Evolutionary conservation across 148 eudicot genomes (phyloP), one percentile per base, ranked within the genome.

Genomic region (Linanthus parryae): DNA sequence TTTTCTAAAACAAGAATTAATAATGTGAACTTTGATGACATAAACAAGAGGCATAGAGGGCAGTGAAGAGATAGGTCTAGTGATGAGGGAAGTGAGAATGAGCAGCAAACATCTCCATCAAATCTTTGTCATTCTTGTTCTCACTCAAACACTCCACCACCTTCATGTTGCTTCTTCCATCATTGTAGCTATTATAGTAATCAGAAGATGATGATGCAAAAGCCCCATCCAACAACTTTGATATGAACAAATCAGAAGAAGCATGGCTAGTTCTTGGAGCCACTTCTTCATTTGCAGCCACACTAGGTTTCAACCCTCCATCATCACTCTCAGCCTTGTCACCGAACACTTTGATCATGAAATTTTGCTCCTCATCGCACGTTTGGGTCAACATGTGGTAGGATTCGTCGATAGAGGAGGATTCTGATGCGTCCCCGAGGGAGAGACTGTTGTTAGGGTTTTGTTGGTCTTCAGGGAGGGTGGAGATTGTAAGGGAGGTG

Each of bases 61-160:
- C n/a, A n/a, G n/a, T n/a, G n/a, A n/a, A n/a, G n/a, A n/a, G n/a
- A n/a, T n/a, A n/a, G n/a, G n/a, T n/a, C n/a, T n/a, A n/a, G n/a
- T n/a, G n/a, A n/a, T n/a, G 48, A 46, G 69, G 56, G 42, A 43
- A 48, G 19, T 49, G 59, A 52, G 71, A 59, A 46, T 73, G 48
- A 4, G 58, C 52, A 1, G 64, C 61, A 47, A 75, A 47, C 80
- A 83, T 70, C 75, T 83, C 86, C 33, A 66, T 51, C 58, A 83
- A 62, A 56, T 80, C 91, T 83, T 77, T 67, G 24, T 83, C 91
- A 54, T 56, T 72, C 33, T 50, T 69, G 2, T 43, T 53, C 17
- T 48, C n/a, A n/a, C 31, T 11, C 24, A n/a, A 35, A 13, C 5
- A 38, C 35, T 46, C 14, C 44, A 16, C 61, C 68, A 55, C 44